Base-by-base conservation (phyloP, 176 grass and related monocot species). In the Pontederia crassipes region DNA sequence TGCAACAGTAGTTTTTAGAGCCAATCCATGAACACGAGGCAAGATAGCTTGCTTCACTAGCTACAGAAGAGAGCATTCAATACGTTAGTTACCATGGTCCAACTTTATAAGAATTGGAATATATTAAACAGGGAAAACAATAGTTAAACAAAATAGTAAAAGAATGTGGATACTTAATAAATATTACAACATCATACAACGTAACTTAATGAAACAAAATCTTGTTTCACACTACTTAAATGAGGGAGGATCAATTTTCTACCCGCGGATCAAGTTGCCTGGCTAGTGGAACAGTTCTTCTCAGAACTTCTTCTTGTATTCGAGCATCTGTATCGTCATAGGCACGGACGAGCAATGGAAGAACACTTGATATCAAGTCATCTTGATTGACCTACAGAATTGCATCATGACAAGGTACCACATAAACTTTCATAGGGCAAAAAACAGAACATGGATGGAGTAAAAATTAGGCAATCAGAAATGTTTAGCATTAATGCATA, bases 321-420 rank as follows among this genome's bases (percentile, higher is more conserved):
- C 87, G 79, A 61, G 92, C 84, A 80, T 91, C 87, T 13, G 82
- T 91, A 57, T 97, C 92, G 87, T 97, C 92, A 71, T 76, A 97
- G 58, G 92, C 84, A 12, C 81, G 84, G 11, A 97, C 87, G 8
- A 97, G 64, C 87, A 97, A 91, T 24, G 92, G 92, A 62, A 91
- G 87, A 35, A 91, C 45, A 60, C 83, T 75, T 16, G 69, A 82
- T 76, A 97, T 84, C 84, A 92, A 85, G 73, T 92, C 83, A 55
- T 92, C 84, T 59, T 85, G 79, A 53, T 78, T 61, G 3, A 79
- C 87, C 93, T 97, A 67, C 26, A 58, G 67, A 29, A 59, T 53
- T 15, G 51, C 12, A 15, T n/a, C 13, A 4, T 15, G 14, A 53
- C 8, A 35, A 47, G 15, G 65, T 17, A 66, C 58, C n/a, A 53